Conservation (phyloP, 768 basidiomycete species). For the Naganishia vaughanmartiniae region DNA sequence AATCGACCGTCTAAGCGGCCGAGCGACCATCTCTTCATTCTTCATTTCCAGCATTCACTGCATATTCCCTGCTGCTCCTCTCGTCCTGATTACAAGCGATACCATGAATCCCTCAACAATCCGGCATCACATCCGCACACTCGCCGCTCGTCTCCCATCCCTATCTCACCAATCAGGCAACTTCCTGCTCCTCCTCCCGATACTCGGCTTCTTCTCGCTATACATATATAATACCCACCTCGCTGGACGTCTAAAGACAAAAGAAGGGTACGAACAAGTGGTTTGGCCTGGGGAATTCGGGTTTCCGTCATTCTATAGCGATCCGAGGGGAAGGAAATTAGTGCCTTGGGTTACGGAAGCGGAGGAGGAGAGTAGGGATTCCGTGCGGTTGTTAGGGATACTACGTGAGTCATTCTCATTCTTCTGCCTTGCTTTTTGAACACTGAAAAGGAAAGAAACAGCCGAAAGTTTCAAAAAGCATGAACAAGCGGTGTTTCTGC, state of each 20-base stretch:
- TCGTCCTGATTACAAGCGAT: background rate
- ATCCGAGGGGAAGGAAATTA: background rate
- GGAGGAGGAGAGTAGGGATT: background rate
- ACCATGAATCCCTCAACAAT: conserved; percentile 13
- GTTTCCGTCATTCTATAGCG: background rate
- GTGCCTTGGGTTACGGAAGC: background rate
- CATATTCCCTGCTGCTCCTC: no score
- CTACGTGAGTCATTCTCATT: conserved; percentile 1
- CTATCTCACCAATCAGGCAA: background rate
- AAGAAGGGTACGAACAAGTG: conserved; percentile 2
- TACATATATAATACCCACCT: background rate
- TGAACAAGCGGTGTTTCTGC: background rate
- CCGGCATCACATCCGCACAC: background rate
- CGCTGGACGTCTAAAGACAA: background rate
- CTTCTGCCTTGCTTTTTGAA: no score
- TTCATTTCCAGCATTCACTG: background rate
- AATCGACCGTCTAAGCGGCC: background rate
- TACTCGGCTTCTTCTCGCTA: conserved; percentile 3
- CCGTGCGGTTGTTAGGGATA: background rate
- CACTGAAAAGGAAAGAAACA: background rate
- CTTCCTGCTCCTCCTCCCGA: background rate
- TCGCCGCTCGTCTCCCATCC: background rate
- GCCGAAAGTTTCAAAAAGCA: background rate
- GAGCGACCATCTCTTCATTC: background rate
- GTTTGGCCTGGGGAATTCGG: conserved; percentile 12